Evolutionary conservation across 2,329 filamentous ascomycete species (phyloP), one percentile per base, ranked within the genome.

Genomic region (Massarina eburnea): DNA sequence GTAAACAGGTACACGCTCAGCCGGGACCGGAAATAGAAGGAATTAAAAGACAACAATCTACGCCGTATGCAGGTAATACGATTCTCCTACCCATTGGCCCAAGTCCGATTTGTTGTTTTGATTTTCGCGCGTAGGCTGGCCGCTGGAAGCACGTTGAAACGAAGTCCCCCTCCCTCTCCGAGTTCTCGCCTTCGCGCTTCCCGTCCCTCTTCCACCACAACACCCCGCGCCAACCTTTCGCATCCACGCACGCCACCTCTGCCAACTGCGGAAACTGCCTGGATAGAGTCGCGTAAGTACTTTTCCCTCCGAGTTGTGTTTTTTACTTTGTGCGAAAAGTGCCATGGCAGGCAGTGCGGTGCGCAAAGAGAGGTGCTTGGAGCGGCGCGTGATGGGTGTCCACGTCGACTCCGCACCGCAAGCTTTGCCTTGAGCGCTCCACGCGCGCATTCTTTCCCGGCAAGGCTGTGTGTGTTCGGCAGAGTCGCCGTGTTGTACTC

Each of bases 101-200:
- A 41, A 48, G 36, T 49, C 39, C 46, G 48, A 46, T 43, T 55
- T 58, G 49, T 55, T 52, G 49, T 53, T 54, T 46, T 14, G 12
- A 14, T 30, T 30, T 14, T 4, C 5, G 27, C 27, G 12, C 27
- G 27, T 30, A n/a, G n/a, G n/a, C n/a, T n/a, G n/a, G n/a, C n/a
- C n/a, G n/a, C n/a, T n/a, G n/a, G n/a, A n/a, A n/a, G n/a, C n/a
- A n/a, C 49, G 43, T 26, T 47, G 47, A 52, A 50, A 53, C 42
- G 27, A 30, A 14, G 5, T 30, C 27, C 27, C 19, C 35, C 33
- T 18, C 17, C 35, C 20, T 38, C 35, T 24, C 10, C 32, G 35
- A 14, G n/a, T 12, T 22, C 19, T 14, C 20, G 8, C 35, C 22
- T 40, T 19, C 24, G 26, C 40, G 17, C 36, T 22, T 46, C 39